phyloP scores from a whole-genome alignment of 1,284 basidiomycete species.

The Melampsora americana region DNA sequence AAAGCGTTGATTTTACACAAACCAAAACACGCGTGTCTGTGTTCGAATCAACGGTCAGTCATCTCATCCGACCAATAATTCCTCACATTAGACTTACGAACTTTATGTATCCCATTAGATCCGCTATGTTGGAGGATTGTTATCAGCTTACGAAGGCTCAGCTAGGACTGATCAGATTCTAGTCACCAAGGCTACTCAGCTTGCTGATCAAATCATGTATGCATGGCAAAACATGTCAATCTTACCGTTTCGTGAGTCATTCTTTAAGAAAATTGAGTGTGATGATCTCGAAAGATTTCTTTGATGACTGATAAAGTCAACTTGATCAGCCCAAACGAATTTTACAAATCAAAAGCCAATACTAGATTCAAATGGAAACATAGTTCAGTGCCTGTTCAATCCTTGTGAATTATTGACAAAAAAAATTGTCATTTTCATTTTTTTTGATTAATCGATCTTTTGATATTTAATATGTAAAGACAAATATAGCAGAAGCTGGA shows the following conservation, averaged over 20 bases:
- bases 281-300: too few relatives aligned
- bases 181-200: conserved; percentile 48
- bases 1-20: not conserved
- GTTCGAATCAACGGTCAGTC: not conserved
- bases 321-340: not conserved
- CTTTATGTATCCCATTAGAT: conserved; percentile 41
- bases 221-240: conserved; percentile 49
- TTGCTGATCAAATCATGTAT: conserved; percentile 19
- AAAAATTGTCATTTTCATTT: too few relatives aligned
- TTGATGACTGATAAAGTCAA: too few relatives aligned
- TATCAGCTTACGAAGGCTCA: conserved; percentile 50
- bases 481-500: not conserved
- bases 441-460: too few relatives aligned
- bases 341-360: not conserved
- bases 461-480: too few relatives aligned
- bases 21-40: not conserved
- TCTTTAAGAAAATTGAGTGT: too few relatives aligned
- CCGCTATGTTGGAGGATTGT: conserved; percentile 50
- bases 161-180: conserved; percentile 48
- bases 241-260: conserved; percentile 48
- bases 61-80: not conserved
- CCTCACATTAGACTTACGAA: not conserved
- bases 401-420: too few relatives aligned
- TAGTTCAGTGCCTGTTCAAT: not conserved
- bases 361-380: not conserved